Base-by-base conservation (phyloP, 768 basidiomycete species). In the Crucibulum laeve region DNA sequence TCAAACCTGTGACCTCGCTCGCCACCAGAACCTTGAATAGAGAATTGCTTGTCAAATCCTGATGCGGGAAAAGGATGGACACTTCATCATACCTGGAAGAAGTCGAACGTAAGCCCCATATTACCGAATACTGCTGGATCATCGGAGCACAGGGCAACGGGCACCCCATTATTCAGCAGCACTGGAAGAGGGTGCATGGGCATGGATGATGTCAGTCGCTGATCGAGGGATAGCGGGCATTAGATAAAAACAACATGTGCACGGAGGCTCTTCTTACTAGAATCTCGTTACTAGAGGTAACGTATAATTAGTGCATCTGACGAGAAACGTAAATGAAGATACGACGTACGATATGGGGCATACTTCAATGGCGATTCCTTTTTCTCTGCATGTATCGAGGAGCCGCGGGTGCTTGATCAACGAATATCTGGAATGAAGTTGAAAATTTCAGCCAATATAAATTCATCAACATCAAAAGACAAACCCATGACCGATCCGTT, bases 401-500 rank as follows among this genome's bases (percentile, higher is more conserved):
- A 90, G 64, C 49, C 76, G 78, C 1, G 86, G 87, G 55, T 90
- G 87, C 54, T 87, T 89, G 25, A 76, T 70, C n/a, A 90, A 63
- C 5, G 86, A 87, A 56, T 79, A 89, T 4, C 84, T 87, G 42
- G 30, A 17, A 28, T 25, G n/a, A 28, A 42, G n/a, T 37, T 37
- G 18, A 22, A 13, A 8, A 40, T 21, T 24, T 19, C 5, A 40
- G 17, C 23, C 18, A 21, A 17, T 13, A 40, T 11, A 21, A 26
- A 26, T 14, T 6, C 25, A 32, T 26, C 14, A 42, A 15, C 28
- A 22, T 7, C 11, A 17, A 15, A 10, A 37, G n/a, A 53, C 56
- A 17, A 17, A 86, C 86, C 85, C 88, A 62, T 91, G 88, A 0
- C 88, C 88, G 43, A 90, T 90, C 17, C 87, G 76, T 55, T 80